phyloP scores from a whole-genome alignment of 768 basidiomycete genomes.

The Kwoniella dejecticola region DNA sequence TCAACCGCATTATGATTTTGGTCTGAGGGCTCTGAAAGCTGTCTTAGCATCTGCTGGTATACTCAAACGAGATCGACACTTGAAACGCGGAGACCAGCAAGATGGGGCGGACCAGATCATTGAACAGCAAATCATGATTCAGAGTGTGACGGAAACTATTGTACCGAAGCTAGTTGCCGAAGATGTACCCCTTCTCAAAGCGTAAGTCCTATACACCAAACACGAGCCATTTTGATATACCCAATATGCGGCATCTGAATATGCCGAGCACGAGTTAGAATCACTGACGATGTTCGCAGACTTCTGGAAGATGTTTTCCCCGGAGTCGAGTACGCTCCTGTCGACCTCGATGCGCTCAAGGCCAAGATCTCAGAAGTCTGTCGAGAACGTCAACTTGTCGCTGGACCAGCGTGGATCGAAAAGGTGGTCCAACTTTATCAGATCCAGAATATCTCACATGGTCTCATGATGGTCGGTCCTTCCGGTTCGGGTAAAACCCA shows the following conservation, averaged over 20 bases:
- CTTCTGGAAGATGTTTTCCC: constrained; percentile 96
- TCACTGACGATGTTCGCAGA: no score
- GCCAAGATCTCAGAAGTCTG: constrained; percentile 85
- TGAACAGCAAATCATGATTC: constrained; percentile 96
- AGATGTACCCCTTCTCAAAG: constrained; percentile 90
- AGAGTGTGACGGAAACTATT: constrained; percentile 97
- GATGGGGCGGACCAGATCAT: constrained; percentile 59
- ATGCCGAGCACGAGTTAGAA: no score
- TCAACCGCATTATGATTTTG: constrained; percentile 99
- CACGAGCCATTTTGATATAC: no score
- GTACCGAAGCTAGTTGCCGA: constrained; percentile 97
- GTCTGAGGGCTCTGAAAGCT: constrained; percentile 93
- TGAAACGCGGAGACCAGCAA: constrained; percentile 52
- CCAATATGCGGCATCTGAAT: no score
- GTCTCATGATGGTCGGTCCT: constrained; percentile 99
- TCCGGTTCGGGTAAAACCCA: constrained; percentile 96
- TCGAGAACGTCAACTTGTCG: constrained; percentile 76
- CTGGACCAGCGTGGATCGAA: constrained; percentile 84
- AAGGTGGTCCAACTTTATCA: constrained; percentile 98
- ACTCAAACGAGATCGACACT: constrained; percentile 78
- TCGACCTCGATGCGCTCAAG: constrained; percentile 82
- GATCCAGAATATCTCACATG: constrained; percentile 99
- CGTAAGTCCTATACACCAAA: constrained; percentile 68
- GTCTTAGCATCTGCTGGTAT: constrained; percentile 97
- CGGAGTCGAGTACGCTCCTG: constrained; percentile 85